A percentile compares a stretch with the other conserved stretches of the same genome.
Conservation (phyloP, 1,284 basidiomycete genomes). For the Fomitopsis betulina region DNA sequence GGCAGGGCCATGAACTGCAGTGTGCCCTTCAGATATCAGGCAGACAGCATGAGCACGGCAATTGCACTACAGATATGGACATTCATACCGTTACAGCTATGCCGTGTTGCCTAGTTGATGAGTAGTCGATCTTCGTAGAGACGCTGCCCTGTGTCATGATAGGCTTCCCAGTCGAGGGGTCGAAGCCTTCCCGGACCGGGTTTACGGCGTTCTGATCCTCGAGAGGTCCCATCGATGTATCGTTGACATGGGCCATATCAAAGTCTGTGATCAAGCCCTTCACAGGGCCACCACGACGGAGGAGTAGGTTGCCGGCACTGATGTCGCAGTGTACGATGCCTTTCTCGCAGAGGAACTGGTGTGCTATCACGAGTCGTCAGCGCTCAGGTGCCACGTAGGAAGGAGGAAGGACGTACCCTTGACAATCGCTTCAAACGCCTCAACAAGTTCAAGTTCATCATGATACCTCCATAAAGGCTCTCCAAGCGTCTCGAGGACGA, state of each 20-base stretch:
- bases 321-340: not conserved
- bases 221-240: not conserved
- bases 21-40: not conserved
- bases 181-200: not conserved
- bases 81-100: not conserved
- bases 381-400: not conserved
- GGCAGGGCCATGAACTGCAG: not conserved
- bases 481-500: not conserved
- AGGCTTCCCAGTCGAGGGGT: not conserved
- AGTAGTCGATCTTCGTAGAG: not conserved
- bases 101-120: not conserved
- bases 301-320: not conserved
- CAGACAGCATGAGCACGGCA: not conserved
- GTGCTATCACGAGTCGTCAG: not conserved
- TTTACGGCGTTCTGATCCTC: not conserved
- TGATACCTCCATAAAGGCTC: not conserved
- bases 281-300: not conserved
- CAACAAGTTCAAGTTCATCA: not conserved
- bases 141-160: not conserved
- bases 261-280: slow-evolving; percentile 1
- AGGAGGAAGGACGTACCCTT: not conserved
- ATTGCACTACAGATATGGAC: not conserved
- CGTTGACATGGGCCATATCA: not conserved
- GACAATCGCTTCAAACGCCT: not conserved
- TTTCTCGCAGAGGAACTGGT: not conserved